These are phyloP conservation scores for Centaurea solstitialis DNA, from an alignment of 129 eudicot species.

Conservation along the genomic window DNA sequence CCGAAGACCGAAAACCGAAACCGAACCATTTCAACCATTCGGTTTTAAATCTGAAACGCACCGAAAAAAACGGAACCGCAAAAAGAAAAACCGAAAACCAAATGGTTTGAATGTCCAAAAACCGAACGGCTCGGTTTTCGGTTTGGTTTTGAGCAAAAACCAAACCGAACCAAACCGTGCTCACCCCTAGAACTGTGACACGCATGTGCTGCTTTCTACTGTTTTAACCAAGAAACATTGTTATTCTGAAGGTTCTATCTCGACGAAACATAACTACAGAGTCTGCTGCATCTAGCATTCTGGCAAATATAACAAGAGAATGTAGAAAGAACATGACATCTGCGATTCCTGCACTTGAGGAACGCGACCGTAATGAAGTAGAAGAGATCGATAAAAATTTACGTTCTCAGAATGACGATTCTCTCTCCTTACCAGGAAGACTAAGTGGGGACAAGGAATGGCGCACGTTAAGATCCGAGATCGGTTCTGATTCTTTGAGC, in stretches of 20 bases:
- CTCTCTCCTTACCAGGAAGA: conserved; percentile 88
- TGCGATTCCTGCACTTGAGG: conserved; percentile 51
- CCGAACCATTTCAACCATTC: too few species aligned
- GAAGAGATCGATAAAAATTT: conserved; percentile 58
- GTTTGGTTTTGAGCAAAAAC: too few species aligned
- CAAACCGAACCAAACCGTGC: too few species aligned
- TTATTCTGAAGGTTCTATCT: conserved; percentile 61
- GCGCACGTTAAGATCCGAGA: conserved; percentile 83
- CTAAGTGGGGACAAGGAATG: conserved; percentile 88
- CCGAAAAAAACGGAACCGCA: too few species aligned
- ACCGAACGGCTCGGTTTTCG: too few species aligned
- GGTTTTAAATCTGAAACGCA: too few species aligned
- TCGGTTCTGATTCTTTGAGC: conserved; percentile 62
- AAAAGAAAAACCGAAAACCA: too few species aligned
- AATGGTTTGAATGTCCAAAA: too few species aligned
- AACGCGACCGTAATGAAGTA: conserved; percentile 67
- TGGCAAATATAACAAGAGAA: conserved; percentile 57
- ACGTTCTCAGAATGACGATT: conserved; percentile 46
- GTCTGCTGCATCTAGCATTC: conserved; percentile 40
- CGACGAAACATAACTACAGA: conserved; percentile 76
- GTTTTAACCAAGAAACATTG: conserved; percentile 9
- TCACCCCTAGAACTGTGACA: too few species aligned
- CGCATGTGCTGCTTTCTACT: conserved; percentile 9
- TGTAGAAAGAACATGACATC: conserved; percentile 52
- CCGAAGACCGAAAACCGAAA: too few species aligned